Evolutionary conservation across 1,139 yeast species (phyloP), one percentile per base, ranked within the genome.

Genomic region (Lodderomyces metapsilosis): DNA sequence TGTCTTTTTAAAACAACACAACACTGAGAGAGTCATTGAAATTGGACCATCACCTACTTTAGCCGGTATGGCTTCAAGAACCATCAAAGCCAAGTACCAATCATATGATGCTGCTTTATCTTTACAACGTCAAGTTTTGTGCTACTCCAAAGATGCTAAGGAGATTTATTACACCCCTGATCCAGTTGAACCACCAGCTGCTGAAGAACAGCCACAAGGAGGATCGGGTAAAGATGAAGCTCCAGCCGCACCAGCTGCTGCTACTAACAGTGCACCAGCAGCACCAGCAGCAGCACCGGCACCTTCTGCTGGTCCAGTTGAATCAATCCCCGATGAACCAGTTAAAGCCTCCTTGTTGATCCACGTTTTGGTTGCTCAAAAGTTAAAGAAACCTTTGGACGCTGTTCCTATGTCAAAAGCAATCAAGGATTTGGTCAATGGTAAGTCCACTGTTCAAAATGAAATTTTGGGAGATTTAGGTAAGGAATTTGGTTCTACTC

Each of bases 41-140:
- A 88, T 92, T 51, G 99, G 99, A 43, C 99, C 99, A 49, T 89
- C 98, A 39, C 98, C 99, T 46, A 92, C 98, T 32, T 78, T 92
- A 62, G 92, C 97, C 31, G 98, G 98, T 52, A 92, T 92, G 99
- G 98, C 98, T 48, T 81, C 88, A 54, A 83, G 98, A 72, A 92
- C 99, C 49, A 80, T 92, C 65, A 91, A 89, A 72, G 88, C 95
- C 61, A 92, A 91, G 70, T 92, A 89, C 66, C 97, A 92, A 69
- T 86, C 96, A 37, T 92, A 89, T 62, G 99, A 92, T 64, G 98
- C 98, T 45, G 98, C 98, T 38, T 75, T 91, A 58, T 88, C 96
- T 42, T 78, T 92, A 61, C 96, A 92, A 62, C 92, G 99, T 76
- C 95, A 92, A 69, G 95, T 92, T 40, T 77, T 92, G 59, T 88